Percentiles rank a stretch among this genome's conserved stretches.
Evolutionary conservation across 2,329 filamentous ascomycete species (phyloP).

Genomic region (Stemphylium vesicarium): DNA sequence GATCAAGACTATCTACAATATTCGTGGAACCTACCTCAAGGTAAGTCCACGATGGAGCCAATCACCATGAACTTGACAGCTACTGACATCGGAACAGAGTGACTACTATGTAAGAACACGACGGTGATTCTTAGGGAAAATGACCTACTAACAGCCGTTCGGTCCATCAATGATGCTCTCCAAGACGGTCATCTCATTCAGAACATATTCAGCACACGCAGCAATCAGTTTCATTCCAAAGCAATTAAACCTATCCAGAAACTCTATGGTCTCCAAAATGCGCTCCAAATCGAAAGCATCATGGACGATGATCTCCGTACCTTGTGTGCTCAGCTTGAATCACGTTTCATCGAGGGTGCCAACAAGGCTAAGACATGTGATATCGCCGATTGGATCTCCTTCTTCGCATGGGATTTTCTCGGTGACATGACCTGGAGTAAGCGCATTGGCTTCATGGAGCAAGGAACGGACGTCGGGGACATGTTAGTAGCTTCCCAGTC

Average conservation of each 20-base stretch:
- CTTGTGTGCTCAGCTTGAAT: constrained; percentile 34
- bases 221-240: constrained; percentile 37
- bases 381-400: constrained; percentile 43
- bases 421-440: constrained; percentile 51
- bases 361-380: constrained; percentile 38
- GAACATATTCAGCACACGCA: constrained; percentile 43
- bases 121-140: not conserved
- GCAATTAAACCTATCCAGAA: constrained; percentile 39
- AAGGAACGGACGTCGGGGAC: constrained; percentile 48
- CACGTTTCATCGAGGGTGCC: constrained; percentile 31
- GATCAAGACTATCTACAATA: constrained; percentile 44
- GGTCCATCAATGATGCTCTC: constrained; percentile 40
- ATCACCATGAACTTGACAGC: not conserved
- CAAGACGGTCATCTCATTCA: constrained; percentile 38
- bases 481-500: constrained; percentile 12
- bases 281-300: constrained; percentile 34
- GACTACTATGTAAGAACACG: constrained; percentile 32
- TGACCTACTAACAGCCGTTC: not conserved
- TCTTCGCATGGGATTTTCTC: constrained; percentile 43
- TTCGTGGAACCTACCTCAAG: constrained; percentile 41
- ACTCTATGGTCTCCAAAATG: constrained; percentile 34
- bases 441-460: constrained; percentile 53
- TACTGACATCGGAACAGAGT: constrained; percentile 24
- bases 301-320: constrained; percentile 34
- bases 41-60: constrained; percentile 11